Conservation (phyloP, 768 basidiomycete species). For the Termitomyces sp. region DNA sequence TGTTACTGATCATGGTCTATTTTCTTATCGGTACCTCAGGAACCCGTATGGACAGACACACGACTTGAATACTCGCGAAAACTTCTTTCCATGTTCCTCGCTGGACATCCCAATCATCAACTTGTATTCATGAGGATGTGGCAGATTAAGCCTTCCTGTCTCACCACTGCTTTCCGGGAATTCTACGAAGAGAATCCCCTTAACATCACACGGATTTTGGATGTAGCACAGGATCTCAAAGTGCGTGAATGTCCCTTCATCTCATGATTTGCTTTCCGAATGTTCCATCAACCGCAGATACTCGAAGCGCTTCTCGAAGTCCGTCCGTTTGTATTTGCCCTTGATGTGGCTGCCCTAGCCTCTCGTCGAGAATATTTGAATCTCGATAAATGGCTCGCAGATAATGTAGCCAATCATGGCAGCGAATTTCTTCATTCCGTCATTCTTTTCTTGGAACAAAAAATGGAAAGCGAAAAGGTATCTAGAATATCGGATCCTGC, state of each 20-base stretch:
- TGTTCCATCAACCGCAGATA: constrained; percentile 43
- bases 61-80: constrained; percentile 84
- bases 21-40: constrained; percentile 28
- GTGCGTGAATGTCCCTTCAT: constrained; percentile 32
- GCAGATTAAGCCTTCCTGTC: constrained; percentile 83
- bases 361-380: constrained; percentile 92
- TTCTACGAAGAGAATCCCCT: constrained; percentile 90
- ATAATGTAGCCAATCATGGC: constrained; percentile 78
- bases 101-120: constrained; percentile 91
- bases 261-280: neutral
- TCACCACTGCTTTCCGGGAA: constrained; percentile 84
- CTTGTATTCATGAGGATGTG: constrained; percentile 96
- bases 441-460: constrained; percentile 85
- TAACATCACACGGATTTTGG: constrained; percentile 91
- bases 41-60: constrained; percentile 83
- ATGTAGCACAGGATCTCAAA: constrained; percentile 93
- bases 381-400: constrained; percentile 93
- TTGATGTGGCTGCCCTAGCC: constrained; percentile 92
- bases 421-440: constrained; percentile 83
- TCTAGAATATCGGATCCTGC: constrained; percentile 72
- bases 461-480: constrained; percentile 85
- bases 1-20: neutral
- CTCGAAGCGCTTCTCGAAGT: constrained; percentile 89
- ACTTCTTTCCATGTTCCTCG: constrained; percentile 84
- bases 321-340: constrained; percentile 80